Evolutionary conservation across 2,329 filamentous ascomycete genomes (phyloP).

Genomic region (Fusarium sp.): DNA sequence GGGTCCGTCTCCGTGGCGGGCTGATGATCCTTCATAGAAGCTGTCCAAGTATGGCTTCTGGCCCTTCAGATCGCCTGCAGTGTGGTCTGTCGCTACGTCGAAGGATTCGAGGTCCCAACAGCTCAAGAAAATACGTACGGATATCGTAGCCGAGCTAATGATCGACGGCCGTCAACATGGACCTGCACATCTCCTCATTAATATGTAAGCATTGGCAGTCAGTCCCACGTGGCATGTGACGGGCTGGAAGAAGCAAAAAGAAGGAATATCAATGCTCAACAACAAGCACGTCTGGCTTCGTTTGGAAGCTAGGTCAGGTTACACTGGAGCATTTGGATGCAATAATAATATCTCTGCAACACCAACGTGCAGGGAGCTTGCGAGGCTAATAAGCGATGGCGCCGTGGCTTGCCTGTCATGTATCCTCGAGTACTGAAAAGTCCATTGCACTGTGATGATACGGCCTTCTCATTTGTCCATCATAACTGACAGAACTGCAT

Average conservation of each 20-base stretch:
- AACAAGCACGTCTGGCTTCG: background rate
- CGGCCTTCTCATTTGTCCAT: constrained; percentile 43
- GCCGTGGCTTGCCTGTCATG: constrained; percentile 37
- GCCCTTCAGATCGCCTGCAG: background rate
- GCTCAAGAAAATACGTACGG: constrained; percentile 5
- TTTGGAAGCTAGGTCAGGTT: background rate
- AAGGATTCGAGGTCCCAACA: constrained; percentile 2
- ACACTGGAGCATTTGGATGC: constrained; percentile 3
- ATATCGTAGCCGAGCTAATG: constrained; percentile 18
- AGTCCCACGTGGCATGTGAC: constrained; percentile 47
- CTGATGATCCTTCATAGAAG: constrained; percentile 1
- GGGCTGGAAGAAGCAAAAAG: constrained; percentile 33
- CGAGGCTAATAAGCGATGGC: constrained; percentile 44
- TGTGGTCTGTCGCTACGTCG: background rate
- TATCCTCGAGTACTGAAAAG: constrained; percentile 44
- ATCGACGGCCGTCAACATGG: constrained; percentile 35
- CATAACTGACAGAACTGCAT: constrained; percentile 42
- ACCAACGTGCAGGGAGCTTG: constrained; percentile 24
- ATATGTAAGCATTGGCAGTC: constrained; percentile 35
- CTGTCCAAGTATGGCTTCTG: background rate
- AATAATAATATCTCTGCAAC: constrained; percentile 14
- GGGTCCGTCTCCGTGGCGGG: background rate
- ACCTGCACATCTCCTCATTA: constrained; percentile 10
- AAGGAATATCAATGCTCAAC: constrained; percentile 18
- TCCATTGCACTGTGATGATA: constrained; percentile 45